Percentiles rank a stretch among this genome's conserved stretches.
Evolutionary conservation across 176 grass and related monocot genomes (phyloP).

Genomic region (Poa annua): DNA sequence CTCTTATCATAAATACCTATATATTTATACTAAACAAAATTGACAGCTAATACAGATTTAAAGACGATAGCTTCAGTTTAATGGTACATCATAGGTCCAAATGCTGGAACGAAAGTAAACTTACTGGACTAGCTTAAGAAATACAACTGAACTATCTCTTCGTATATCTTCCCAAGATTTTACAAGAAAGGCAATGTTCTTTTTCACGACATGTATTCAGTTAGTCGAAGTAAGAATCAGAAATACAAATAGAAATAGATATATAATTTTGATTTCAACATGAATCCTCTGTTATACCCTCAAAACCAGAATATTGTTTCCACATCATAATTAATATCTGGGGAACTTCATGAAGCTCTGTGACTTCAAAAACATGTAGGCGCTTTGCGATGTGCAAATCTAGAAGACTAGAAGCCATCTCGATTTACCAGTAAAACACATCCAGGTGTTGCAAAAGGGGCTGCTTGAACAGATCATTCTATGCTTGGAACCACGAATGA

Average conservation of each 20-base stretch:
- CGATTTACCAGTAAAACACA: neutral
- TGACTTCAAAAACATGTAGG: neutral
- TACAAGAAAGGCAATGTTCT: neutral
- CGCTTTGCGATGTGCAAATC: neutral
- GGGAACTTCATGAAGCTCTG: neutral
- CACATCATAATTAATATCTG: neutral
- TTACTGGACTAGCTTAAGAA: neutral
- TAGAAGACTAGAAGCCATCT: neutral
- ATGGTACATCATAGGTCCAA: neutral
- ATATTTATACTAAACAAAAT: neutral
- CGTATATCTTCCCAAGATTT: neutral
- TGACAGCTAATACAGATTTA: neutral
- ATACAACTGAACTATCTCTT: neutral
- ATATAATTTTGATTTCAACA: conserved; percentile 8
- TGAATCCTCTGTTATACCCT: neutral
- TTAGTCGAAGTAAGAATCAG: neutral
- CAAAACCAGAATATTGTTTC: neutral
- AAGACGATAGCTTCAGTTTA: conserved; percentile 3
- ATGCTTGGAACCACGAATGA: neutral
- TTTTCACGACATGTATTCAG: neutral
- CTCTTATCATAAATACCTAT: neutral
- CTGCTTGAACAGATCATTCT: neutral
- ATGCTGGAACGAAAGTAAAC: neutral
- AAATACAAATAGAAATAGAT: neutral
- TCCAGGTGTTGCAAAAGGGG: neutral